These are phyloP conservation scores for Fusarium pseudograminearum DNA, from an alignment of 2,329 filamentous ascomycete species.

Conservation along the genomic window DNA sequence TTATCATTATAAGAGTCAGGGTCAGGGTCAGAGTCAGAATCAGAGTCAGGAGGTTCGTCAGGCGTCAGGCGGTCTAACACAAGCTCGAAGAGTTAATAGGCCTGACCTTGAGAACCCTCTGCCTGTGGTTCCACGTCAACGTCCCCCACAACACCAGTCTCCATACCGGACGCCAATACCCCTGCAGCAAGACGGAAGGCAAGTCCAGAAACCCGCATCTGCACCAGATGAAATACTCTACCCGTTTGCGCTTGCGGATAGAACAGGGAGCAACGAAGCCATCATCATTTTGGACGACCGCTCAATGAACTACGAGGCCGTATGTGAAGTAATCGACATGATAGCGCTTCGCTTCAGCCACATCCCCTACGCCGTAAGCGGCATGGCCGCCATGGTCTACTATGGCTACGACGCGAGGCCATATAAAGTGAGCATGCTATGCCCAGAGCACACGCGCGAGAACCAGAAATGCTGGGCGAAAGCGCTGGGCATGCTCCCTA, in stretches of 20 bases:
- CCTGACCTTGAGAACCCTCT: constrained; percentile 19
- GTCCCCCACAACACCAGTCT: constrained; percentile 25
- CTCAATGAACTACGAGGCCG: constrained; percentile 47
- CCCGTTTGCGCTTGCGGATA: constrained; percentile 13
- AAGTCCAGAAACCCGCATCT: constrained; percentile 5
- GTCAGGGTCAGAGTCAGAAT: background rate
- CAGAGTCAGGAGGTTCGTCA: constrained; percentile 24
- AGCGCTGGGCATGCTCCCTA: constrained; percentile 49
- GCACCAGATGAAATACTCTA: constrained; percentile 11
- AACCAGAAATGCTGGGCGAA: constrained; percentile 58
- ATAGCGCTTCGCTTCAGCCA: constrained; percentile 57
- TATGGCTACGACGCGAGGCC: constrained; percentile 55
- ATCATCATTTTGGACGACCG: constrained; percentile 23
- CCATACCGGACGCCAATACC: constrained; percentile 11
- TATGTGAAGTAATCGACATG: constrained; percentile 55
- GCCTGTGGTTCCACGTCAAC: constrained; percentile 33
- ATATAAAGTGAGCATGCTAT: constrained; percentile 56
- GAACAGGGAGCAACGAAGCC: constrained; percentile 26
- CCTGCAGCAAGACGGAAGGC: constrained; percentile 13
- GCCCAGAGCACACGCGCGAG: constrained; percentile 52
- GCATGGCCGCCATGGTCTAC: constrained; percentile 58
- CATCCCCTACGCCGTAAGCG: constrained; percentile 61
- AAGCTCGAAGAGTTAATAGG: constrained; percentile 3
- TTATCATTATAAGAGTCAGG: background rate
- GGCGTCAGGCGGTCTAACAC: constrained; percentile 17